phyloP scores from a whole-genome alignment of 2,329 filamentous ascomycete genomes.

The Phaeosphaeria sp. region DNA sequence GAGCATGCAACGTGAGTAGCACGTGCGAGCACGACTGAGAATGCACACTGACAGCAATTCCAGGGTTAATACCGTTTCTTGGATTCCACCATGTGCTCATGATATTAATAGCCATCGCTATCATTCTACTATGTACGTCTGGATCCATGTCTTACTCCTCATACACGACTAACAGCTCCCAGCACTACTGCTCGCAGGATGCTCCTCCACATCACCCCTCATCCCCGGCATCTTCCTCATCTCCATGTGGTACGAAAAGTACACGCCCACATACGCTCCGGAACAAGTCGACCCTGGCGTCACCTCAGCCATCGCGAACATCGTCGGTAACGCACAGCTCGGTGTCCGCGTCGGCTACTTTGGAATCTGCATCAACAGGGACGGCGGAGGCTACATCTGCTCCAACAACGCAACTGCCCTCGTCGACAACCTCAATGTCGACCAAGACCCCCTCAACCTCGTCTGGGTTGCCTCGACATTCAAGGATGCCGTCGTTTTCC shows the following conservation, averaged over 20 bases:
- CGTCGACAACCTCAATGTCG: conserved; percentile 84
- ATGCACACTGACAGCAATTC: conserved; percentile 28
- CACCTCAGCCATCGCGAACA: conserved; percentile 83
- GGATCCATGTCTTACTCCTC: conserved; percentile 9
- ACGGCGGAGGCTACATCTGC: conserved; percentile 90
- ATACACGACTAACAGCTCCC: conserved; percentile 28
- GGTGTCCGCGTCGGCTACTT: conserved; percentile 97
- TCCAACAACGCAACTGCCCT: conserved; percentile 95
- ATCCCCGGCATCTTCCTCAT: conserved; percentile 97
- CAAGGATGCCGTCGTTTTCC: conserved; percentile 98
- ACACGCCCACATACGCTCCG: conserved; percentile 80
- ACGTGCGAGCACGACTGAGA: conserved; percentile 7
- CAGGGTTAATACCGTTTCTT: conserved; percentile 66
- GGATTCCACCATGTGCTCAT: conserved; percentile 89
- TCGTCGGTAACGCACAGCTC: conserved; percentile 81
- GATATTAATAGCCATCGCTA: conserved; percentile 91
- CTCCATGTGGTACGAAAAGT: conserved; percentile 93
- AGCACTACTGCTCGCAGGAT: conserved; percentile 93
- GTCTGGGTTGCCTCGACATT: conserved; percentile 98
- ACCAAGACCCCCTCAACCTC: conserved; percentile 94
- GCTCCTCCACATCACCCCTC: conserved; percentile 92
- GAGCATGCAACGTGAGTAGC: conserved; percentile 55
- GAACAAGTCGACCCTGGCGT: conserved; percentile 91
- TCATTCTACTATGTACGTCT: conserved; percentile 91
- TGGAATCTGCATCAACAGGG: conserved; percentile 92